These are phyloP conservation scores for Agrostemma githago DNA, from an alignment of 148 eudicot species.

Conservation along the genomic window DNA sequence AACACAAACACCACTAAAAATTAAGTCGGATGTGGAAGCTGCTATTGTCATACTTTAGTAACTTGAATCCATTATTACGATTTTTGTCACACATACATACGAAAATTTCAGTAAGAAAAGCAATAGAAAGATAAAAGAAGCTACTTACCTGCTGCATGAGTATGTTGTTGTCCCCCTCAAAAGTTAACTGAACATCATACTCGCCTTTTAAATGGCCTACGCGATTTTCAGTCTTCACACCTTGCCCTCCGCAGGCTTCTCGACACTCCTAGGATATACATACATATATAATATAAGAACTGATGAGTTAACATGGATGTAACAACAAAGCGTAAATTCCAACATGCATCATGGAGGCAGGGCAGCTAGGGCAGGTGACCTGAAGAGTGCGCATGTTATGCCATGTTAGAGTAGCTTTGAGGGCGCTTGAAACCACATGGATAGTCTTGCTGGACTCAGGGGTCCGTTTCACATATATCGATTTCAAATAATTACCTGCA, in stretches of 20 bases:
- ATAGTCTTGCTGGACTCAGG: constrained; percentile 68
- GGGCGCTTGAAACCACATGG: constrained; percentile 85
- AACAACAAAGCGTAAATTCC: background rate
- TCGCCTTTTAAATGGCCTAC: constrained; percentile 84
- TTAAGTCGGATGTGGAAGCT: too few species aligned
- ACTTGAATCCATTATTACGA: too few species aligned
- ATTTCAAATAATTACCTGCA: constrained; percentile 79
- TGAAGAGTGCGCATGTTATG: constrained; percentile 97
- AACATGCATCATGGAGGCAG: background rate
- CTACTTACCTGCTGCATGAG: constrained; percentile 92
- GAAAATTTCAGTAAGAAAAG: background rate
- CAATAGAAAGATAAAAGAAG: background rate
- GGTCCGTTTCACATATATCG: constrained; percentile 66
- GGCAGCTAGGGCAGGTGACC: constrained; percentile 38
- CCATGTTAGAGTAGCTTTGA: constrained; percentile 87
- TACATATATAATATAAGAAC: background rate
- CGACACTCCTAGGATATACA: constrained; percentile 70
- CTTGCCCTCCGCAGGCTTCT: constrained; percentile 98
- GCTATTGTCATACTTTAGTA: too few species aligned
- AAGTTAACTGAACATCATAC: constrained; percentile 87
- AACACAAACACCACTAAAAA: too few species aligned
- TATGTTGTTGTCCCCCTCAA: constrained; percentile 97
- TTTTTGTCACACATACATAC: too few species aligned
- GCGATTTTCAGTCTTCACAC: constrained; percentile 90
- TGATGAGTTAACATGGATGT: background rate